Base-by-base conservation (phyloP, 768 basidiomycete species). In the Boletus sensibilis region DNA sequence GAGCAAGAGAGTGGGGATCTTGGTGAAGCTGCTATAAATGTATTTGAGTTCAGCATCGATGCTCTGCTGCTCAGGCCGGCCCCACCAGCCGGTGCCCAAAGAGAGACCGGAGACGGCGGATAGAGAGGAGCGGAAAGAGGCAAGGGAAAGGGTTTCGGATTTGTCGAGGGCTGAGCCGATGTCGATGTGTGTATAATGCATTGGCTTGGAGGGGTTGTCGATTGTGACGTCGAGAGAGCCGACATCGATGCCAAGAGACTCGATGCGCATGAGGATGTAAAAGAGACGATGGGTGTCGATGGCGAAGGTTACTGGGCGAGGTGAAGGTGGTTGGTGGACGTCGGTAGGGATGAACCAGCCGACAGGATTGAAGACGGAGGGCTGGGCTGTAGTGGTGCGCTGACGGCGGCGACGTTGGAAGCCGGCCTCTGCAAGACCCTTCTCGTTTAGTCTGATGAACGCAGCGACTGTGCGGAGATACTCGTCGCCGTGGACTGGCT, bases 11-110 rank as follows among this genome's bases (percentile, higher is more conserved):
- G 92, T 87, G 16, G 94, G 94, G 0, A 97, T 76, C 73, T 90
- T 93, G 42, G 92, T 97, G 76, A 96, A 92, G 68, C 86, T 83
- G 68, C 92, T 92, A 75, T 86, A 96, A 59, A 95, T 80, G 71
- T 86, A 92, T 69, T 85, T 93, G 70, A 96, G 84, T 64, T 93
- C 89, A 3, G 76, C 68, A 53, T 94, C 88, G 61, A 89, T 72
- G 57, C 68, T 80, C 12, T 80, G 82, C 37, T 81, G 82, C 54
- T 84, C 79, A 6, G 80, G 68, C 57, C 78, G 76, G 42, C 79
- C 74, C 89, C 88, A 94, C 89, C 89, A 92, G 49, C 83, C 78
- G 5, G 73, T 76, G 31, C 88, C 85, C 34, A 95, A 75, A 0
- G 92, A 93, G 29, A 92, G 76, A 33, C 76, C 79, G 31, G 91